phyloP scores from a whole-genome alignment of 1,284 basidiomycete genomes.

The Ganoderma resinaceum region DNA sequence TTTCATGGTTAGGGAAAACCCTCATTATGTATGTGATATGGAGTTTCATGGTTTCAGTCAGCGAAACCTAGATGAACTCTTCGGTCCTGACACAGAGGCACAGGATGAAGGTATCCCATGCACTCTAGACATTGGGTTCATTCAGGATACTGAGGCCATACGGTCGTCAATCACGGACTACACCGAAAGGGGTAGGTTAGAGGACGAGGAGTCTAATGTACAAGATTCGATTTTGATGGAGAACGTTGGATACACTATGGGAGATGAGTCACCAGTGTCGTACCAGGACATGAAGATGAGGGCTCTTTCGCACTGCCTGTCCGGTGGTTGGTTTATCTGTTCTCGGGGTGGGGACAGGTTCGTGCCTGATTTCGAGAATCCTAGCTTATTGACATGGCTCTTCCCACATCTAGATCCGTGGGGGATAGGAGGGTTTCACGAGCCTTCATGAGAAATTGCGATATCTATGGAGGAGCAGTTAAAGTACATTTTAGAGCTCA shows the following conservation, averaged over 20 bases:
- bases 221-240: not conserved
- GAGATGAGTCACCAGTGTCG: not conserved
- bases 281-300: not conserved
- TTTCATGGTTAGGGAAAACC: not conserved
- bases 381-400: too few species aligned
- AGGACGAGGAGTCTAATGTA: not conserved
- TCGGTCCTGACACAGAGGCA: not conserved
- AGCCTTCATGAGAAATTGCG: not conserved
- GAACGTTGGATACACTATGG: not conserved
- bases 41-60: not conserved
- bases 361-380: not conserved
- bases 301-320: not conserved
- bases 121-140: not conserved
- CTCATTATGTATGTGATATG: not conserved
- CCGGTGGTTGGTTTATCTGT: not conserved
- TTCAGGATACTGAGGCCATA: not conserved
- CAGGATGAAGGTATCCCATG: not conserved
- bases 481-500: not conserved
- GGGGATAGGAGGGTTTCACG: not conserved
- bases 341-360: not conserved
- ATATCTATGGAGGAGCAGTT: not conserved
- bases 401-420: not conserved
- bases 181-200: not conserved
- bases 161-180: not conserved
- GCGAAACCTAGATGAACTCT: not conserved